Evolutionary conservation across 2,329 filamentous ascomycete genomes (phyloP).

Genomic region (Iodosphaeria phyllophila): DNA sequence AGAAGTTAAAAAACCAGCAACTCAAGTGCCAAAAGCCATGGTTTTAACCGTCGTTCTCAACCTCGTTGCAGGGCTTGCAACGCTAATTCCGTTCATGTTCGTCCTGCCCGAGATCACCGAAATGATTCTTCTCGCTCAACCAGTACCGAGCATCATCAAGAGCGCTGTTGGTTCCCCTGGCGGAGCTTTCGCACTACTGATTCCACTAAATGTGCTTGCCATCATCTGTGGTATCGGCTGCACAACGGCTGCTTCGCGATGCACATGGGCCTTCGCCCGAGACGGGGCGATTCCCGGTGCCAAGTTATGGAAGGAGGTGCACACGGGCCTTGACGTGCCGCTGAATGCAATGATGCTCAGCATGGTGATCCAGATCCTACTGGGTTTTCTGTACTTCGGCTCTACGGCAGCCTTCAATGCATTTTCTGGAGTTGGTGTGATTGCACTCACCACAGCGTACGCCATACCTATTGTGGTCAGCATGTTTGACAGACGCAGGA

Average conservation of each 20-base stretch:
- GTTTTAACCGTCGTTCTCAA: constrained; percentile 49
- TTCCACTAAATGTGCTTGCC: constrained; percentile 47
- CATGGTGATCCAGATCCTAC: constrained; percentile 42
- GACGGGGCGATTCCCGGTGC: constrained; percentile 51
- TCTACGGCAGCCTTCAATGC: constrained; percentile 53
- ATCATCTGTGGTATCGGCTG: constrained; percentile 50
- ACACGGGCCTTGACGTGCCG: constrained; percentile 43
- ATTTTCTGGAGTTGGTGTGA: constrained; percentile 52
- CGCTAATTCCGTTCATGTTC: constrained; percentile 50
- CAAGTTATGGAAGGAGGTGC: constrained; percentile 39
- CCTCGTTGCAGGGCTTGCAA: constrained; percentile 44
- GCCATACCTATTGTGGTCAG: constrained; percentile 47
- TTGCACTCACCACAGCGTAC: constrained; percentile 50
- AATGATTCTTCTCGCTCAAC: constrained; percentile 38
- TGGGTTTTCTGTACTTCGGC: constrained; percentile 52
- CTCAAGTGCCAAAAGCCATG: constrained; percentile 57
- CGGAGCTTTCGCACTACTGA: constrained; percentile 40
- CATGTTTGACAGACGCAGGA: constrained; percentile 37
- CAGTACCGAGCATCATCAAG: constrained; percentile 45
- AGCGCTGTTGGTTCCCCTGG: constrained; percentile 39
- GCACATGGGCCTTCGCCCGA: constrained; percentile 51
- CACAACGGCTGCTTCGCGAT: constrained; percentile 49
- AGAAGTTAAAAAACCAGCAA: constrained; percentile 45
- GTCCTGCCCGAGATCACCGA: constrained; percentile 43
- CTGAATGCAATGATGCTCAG: constrained; percentile 56